Conservation (phyloP, 495 filamentous ascomycete genomes). For the Penicillium malachiteum region DNA sequence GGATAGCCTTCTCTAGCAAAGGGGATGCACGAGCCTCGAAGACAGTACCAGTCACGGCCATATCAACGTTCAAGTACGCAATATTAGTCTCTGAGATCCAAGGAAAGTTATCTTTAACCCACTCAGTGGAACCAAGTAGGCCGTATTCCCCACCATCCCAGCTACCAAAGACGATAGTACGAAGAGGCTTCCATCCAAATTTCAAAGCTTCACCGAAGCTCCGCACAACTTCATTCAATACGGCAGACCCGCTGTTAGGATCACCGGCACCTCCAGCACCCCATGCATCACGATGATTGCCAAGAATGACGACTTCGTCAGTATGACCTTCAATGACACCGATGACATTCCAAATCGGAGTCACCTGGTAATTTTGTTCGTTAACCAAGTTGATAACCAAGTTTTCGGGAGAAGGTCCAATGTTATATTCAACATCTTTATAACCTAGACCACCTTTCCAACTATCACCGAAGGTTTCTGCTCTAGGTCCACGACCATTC, state of each 20-base stretch:
- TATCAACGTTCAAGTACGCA: conserved; percentile 72
- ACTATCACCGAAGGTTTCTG: conserved; percentile 69
- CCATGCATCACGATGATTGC: conserved; percentile 95
- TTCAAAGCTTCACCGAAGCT: conserved; percentile 74
- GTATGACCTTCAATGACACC: conserved; percentile 86
- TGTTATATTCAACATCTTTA: conserved; percentile 85
- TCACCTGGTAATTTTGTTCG: conserved; percentile 83
- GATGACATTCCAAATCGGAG: conserved; percentile 91
- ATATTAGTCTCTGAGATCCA: conserved; percentile 75
- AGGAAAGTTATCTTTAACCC: conserved; percentile 78
- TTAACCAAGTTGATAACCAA: conserved; percentile 80
- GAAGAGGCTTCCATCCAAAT: conserved; percentile 81
- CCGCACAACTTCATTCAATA: conserved; percentile 80
- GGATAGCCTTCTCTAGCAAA: conserved; percentile 60
- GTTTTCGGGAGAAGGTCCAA: conserved; percentile 78
- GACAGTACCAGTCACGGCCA: conserved; percentile 52
- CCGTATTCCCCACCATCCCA: conserved; percentile 73
- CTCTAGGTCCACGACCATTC: conserved; percentile 81
- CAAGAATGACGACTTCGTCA: conserved; percentile 83
- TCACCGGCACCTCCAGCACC: conserved; percentile 74
- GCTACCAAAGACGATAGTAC: conserved; percentile 73
- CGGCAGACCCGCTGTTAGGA: conserved; percentile 84
- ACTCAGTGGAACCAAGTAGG: conserved; percentile 68
- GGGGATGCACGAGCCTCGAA: conserved; percentile 58
- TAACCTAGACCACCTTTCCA: conserved; percentile 74